Base-by-base conservation (phyloP, 257 asterid species). In the Gynochthodes officinalis region DNA sequence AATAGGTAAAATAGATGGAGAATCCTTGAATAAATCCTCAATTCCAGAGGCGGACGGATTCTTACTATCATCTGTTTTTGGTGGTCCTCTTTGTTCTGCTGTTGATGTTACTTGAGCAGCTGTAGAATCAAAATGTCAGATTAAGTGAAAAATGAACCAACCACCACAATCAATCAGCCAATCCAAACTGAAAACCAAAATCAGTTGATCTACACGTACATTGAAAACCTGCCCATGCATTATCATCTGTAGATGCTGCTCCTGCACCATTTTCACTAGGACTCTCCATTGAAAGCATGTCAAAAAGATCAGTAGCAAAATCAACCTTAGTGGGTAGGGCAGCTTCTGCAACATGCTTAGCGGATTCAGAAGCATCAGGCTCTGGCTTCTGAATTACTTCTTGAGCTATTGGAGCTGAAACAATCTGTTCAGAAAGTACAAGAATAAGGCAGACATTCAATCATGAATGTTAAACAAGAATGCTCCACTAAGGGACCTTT, bases 191-290 rank as follows among this genome's bases (percentile, higher is more conserved):
- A 46, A 53, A 61, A 74, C 44, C 21, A 74, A 77, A 69, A 55
- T 5, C 18, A 50, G 67, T 39, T 40, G 42, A 79, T 54, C 67
- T 70, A 74, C 62, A 84, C 96, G 30, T 93, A 93, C 98, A 84
- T 84, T 93, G 98, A 78, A 93, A 95, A 75, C 96, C 96, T 70
- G 94, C 97, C 99, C 99, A 92, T 57, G 85, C 13, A 83, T 80
- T 84, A 69, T 92, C 98, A 68, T 90, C 98, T 32, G 85, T 82
- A 69, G 95, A 80, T 53, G 83, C 77, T 73, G 84, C 87, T 67
- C 54, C 88, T 10, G 86, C 71, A 69, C 85, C 84, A 81, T 79
- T 85, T 79, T 85, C 96, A 78, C 67, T 84, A 69, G 95, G 76
- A 73, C 71, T 85, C 72, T 93, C 95, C 83, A 88, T 61, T 30